Percentiles rank a stretch among this genome's conserved stretches.
phyloP scores from a whole-genome alignment of 345 rosid genomes.

The Brassica cretica region DNA sequence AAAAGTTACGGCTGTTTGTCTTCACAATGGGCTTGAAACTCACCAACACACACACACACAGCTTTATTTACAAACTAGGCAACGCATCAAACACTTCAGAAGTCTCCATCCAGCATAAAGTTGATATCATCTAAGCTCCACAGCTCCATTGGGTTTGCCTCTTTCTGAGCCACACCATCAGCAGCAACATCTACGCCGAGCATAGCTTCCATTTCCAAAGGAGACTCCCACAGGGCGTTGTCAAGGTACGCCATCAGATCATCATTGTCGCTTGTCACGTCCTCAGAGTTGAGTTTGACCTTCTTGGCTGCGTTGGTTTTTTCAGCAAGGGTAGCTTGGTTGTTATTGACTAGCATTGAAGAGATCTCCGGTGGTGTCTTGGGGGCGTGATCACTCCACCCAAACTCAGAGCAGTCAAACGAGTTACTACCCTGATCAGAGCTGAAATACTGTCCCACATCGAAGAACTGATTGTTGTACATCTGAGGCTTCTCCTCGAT shows the following conservation, averaged over 20 bases:
- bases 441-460: constrained; percentile 48
- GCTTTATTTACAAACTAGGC: constrained; percentile 36
- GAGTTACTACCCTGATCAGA: constrained; percentile 93
- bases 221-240: constrained; percentile 54
- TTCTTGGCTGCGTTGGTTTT: constrained; percentile 62
- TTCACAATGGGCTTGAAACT: constrained; percentile 15
- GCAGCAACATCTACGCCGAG: constrained; percentile 47
- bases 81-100: constrained; percentile 43
- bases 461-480: constrained; percentile 48
- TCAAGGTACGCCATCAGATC: constrained; percentile 60
- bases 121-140: constrained; percentile 86
- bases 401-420: constrained; percentile 75
- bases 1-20: background rate
- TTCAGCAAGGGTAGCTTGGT: constrained; percentile 51
- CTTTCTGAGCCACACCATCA: constrained; percentile 45
- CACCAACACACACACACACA: constrained; percentile 32
- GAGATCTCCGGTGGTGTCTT: constrained; percentile 87
- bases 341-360: constrained; percentile 52
- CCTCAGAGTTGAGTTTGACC: constrained; percentile 43
- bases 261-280: constrained; percentile 44
- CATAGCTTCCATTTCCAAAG: constrained; percentile 65
- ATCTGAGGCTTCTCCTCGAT: constrained; percentile 70
- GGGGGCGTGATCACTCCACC: constrained; percentile 71
- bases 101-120: constrained; percentile 49
- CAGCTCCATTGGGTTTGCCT: constrained; percentile 58